Evolutionary conservation across 192 early-diverging fungal species (phyloP).

Genomic region (Gigaspora rosea): DNA sequence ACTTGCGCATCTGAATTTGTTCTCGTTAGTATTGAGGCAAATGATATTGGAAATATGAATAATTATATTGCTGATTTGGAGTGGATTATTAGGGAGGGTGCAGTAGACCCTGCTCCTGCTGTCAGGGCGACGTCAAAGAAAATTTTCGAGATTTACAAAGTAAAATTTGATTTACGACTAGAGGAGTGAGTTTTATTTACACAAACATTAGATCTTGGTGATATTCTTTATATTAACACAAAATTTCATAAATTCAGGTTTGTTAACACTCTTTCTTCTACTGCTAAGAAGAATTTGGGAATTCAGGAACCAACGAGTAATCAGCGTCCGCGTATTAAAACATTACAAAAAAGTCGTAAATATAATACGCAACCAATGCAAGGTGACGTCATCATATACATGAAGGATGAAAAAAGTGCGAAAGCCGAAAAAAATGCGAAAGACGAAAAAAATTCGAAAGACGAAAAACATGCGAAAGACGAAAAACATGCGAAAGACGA

Average conservation of each 20-base stretch:
- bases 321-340: not conserved
- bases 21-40: conserved; percentile 52
- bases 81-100: conserved; percentile 46
- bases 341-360: not conserved
- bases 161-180: conserved; percentile 41
- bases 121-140: conserved; percentile 50
- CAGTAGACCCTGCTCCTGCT: conserved; percentile 51
- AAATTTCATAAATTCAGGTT: not conserved
- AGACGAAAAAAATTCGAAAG: not conserved
- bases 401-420: not conserved
- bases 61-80: conserved; percentile 47
- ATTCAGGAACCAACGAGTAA: conserved; percentile 10
- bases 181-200: conserved; percentile 10
- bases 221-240: too few relatives aligned
- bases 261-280: conserved; percentile 5
- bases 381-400: not conserved
- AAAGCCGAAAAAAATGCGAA: not conserved
- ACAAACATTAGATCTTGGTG: not conserved
- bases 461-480: not conserved
- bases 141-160: conserved; percentile 50
- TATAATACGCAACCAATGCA: not conserved
- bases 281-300: conserved; percentile 17
- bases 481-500: not conserved
- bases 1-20: conserved; percentile 62
- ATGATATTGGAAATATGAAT: conserved; percentile 34